Evolutionary conservation across 768 basidiomycete genomes (phyloP).

Genomic region (Gloeopeniophorella convolvens): DNA sequence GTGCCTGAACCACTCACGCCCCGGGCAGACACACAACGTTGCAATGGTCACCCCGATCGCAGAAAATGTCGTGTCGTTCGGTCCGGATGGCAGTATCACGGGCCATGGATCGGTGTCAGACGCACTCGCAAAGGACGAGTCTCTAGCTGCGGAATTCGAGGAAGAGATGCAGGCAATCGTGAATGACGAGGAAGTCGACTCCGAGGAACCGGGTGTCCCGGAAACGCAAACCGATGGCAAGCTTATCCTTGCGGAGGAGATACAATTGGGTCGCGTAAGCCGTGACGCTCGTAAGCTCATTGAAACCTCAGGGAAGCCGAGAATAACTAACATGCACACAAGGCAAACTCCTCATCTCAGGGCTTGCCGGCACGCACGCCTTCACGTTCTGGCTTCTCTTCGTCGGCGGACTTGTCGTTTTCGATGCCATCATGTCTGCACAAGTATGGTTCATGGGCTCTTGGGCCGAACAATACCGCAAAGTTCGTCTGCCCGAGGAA

Average conservation of each 20-base stretch:
- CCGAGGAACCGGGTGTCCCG: constrained; percentile 17
- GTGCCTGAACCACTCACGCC: no score
- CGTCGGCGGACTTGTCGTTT: no score
- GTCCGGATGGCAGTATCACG: constrained; percentile 44
- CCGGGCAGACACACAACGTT: constrained; percentile 49
- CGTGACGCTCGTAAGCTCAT: no score
- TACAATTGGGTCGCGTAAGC: constrained; percentile 51
- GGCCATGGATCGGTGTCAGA: constrained; percentile 45
- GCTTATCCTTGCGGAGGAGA: constrained; percentile 58
- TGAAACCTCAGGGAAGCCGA: no score
- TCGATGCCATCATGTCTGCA: no score
- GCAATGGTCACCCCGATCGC: constrained; percentile 48
- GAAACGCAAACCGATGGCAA: constrained; percentile 39
- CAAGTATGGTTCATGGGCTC: no score
- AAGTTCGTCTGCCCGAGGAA: no score
- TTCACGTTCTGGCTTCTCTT: no score
- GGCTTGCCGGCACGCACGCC: no score
- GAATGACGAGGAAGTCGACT: constrained; percentile 24
- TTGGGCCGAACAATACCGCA: no score
- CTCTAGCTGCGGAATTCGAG: constrained; percentile 25
- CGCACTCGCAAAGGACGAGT: constrained; percentile 36
- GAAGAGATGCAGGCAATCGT: constrained; percentile 23
- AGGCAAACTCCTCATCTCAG: no score
- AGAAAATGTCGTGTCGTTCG: constrained; percentile 49
- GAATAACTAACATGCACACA: no score